These are phyloP conservation scores for Maudiozyma pseudohumilis DNA, from an alignment of 805 yeast species.

Conservation along the genomic window DNA sequence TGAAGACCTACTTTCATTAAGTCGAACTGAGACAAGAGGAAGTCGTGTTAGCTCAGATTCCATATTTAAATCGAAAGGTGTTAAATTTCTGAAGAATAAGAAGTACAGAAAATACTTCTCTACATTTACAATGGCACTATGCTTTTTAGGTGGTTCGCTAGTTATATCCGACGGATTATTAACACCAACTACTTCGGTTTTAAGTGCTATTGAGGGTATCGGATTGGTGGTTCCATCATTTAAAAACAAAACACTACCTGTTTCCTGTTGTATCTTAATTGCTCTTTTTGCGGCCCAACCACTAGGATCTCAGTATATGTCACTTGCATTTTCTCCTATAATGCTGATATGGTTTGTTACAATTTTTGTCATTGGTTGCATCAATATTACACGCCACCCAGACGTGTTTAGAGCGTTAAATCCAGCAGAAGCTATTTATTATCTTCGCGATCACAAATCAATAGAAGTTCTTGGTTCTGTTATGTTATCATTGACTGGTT, in stretches of 20 bases:
- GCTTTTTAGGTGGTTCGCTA: background rate
- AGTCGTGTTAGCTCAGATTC: background rate
- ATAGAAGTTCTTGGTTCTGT: background rate
- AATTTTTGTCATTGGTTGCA: background rate
- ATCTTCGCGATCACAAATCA: background rate
- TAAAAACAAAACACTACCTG: background rate
- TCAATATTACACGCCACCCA: background rate
- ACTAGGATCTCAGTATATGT: background rate
- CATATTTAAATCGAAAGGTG: background rate
- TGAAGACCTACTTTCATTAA: background rate
- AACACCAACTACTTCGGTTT: background rate
- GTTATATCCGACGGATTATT: constrained; percentile 1
- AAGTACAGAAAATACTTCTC: background rate
- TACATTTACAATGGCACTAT: background rate
- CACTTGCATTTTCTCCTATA: background rate
- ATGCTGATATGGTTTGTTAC: background rate
- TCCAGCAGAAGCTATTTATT: background rate
- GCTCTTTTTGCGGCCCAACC: background rate
- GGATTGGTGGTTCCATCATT: background rate
- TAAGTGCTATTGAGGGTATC: constrained; percentile 1
- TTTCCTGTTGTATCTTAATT: background rate
- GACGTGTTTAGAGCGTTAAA: background rate
- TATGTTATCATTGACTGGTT: background rate
- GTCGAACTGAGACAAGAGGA: background rate
- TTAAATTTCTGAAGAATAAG: background rate